Conservation (phyloP, 768 basidiomycete species). For the Scleroderma citrinum region DNA sequence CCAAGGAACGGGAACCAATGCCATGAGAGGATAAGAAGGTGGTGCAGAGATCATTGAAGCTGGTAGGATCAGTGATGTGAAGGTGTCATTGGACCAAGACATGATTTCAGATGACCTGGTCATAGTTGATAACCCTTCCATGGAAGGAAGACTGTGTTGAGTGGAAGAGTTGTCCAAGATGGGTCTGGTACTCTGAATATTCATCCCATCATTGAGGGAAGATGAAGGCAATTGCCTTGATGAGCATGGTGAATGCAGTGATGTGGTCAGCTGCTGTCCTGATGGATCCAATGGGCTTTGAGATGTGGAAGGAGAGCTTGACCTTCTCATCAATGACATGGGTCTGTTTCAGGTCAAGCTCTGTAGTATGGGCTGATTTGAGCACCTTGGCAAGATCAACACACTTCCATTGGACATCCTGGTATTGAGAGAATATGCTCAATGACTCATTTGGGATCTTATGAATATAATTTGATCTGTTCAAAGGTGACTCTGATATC, state of each 20-base stretch:
- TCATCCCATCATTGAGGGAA: not conserved
- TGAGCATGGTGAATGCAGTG: not conserved
- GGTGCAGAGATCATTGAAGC: not conserved
- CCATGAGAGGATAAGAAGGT: not conserved
- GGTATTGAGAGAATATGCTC: too few relatives aligned
- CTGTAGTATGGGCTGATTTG: not conserved
- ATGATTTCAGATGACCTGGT: not conserved
- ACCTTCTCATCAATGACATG: not conserved
- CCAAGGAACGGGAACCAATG: not conserved
- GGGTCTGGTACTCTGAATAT: not conserved
- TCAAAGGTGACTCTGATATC: not conserved
- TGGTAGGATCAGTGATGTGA: not conserved
- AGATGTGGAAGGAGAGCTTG: not conserved
- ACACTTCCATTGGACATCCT: not conserved
- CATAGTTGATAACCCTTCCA: not conserved
- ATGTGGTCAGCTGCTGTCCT: not conserved
- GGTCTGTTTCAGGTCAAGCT: constrained; percentile 2
- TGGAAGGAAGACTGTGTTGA: not conserved
- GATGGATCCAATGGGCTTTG: not conserved
- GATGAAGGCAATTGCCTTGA: not conserved
- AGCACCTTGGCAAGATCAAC: constrained; percentile 10
- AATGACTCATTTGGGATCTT: not conserved
- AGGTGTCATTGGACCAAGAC: not conserved
- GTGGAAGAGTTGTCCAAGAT: not conserved
- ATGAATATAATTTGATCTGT: not conserved